Conservation (phyloP, 352 stramenopile species). For the Phytophthora idaei region DNA sequence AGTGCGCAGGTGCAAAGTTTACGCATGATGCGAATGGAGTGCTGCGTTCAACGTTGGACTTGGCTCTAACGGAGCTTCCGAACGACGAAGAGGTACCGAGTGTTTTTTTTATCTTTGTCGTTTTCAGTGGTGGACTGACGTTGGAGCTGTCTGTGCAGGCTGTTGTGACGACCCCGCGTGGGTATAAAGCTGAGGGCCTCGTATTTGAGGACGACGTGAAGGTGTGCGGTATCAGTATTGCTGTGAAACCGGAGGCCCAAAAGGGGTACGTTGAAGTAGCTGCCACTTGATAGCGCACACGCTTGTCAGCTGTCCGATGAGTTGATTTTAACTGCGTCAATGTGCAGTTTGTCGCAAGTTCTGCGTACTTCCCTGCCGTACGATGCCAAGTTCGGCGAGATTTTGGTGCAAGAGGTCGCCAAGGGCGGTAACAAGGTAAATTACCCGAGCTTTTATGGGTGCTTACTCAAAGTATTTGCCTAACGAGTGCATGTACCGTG, state of each 20-base stretch:
- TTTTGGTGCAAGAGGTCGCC: constrained; percentile 54
- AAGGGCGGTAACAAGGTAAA: constrained; percentile 56
- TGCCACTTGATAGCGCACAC: not conserved
- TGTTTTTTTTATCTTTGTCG: not conserved
- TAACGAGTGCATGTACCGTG: constrained; percentile 5
- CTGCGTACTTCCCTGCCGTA: constrained; percentile 67
- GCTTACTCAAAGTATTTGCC: not conserved
- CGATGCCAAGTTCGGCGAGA: constrained; percentile 63
- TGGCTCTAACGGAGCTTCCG: constrained; percentile 78
- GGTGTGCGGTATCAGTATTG: constrained; percentile 73
- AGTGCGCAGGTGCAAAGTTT: constrained; percentile 56
- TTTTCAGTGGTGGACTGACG: constrained; percentile 3
- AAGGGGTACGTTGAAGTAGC: constrained; percentile 36
- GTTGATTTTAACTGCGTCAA: constrained; percentile 7
- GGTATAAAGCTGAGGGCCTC: constrained; percentile 74
- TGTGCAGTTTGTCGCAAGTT: constrained; percentile 52
- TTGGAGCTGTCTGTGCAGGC: constrained; percentile 36
- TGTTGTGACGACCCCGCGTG: constrained; percentile 75
- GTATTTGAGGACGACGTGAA: constrained; percentile 83
- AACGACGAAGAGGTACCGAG: constrained; percentile 74
- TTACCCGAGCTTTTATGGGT: not conserved
- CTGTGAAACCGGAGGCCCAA: constrained; percentile 52
- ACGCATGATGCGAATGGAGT: constrained; percentile 76
- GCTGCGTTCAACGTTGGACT: constrained; percentile 66
- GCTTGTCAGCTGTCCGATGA: no score